Percentiles rank a stretch among this genome's conserved stretches.
phyloP scores from a whole-genome alignment of 345 rosid species.

The Bruguiera gymnorhiza region DNA sequence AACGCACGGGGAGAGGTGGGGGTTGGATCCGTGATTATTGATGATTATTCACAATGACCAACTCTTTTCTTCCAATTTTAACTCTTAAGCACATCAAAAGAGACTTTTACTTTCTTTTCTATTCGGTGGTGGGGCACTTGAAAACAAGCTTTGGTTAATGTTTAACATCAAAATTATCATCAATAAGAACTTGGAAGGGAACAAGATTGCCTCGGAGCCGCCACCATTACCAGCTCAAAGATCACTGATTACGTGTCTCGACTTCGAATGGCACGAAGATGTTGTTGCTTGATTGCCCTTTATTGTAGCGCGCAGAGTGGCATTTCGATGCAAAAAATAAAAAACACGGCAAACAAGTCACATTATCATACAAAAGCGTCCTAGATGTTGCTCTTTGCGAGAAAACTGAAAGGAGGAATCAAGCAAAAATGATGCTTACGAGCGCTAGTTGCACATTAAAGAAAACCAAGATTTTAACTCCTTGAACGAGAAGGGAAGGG shows the following conservation, averaged over 20 bases:
- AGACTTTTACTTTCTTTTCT: neutral
- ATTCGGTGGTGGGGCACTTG: neutral
- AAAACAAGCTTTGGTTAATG: neutral
- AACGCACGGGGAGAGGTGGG: constrained; percentile 1
- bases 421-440: neutral
- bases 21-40: constrained; percentile 9
- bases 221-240: neutral
- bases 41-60: neutral
- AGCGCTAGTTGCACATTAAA: no score
- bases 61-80: neutral
- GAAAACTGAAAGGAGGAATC: neutral
- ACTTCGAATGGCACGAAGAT: neutral
- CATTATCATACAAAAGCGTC: neutral
- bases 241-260: neutral
- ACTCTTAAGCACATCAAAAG: neutral
- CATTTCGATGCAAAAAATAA: neutral
- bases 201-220: neutral
- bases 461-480: no score
- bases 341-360: neutral
- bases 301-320: neutral
- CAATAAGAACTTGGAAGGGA: neutral
- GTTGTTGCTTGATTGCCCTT: neutral
- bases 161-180: neutral
- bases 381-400: neutral
- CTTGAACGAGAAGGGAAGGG: no score